These are phyloP conservation scores for California macrophylla DNA, from an alignment of 441 rosid genomes.

Conservation along the genomic window DNA sequence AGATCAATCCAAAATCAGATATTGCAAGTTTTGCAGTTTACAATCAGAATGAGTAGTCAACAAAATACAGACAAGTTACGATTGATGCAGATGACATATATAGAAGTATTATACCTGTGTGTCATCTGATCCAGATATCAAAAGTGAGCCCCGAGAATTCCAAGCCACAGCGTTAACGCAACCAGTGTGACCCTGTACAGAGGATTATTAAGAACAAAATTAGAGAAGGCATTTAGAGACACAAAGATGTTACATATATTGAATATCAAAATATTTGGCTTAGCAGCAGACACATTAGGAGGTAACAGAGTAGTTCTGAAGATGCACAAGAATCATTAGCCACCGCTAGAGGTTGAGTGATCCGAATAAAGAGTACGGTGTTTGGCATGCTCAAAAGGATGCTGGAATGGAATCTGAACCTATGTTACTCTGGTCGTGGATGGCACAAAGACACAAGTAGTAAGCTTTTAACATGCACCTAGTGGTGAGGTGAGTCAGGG, in stretches of 20 bases:
- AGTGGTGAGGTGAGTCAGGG: not conserved
- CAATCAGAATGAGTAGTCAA: not conserved
- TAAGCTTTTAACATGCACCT: not conserved
- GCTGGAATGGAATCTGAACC: not conserved
- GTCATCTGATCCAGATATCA: slow-evolving; percentile 96
- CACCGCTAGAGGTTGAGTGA: not conserved
- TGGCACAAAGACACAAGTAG: not conserved
- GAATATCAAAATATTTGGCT: not conserved
- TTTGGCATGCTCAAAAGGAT: not conserved
- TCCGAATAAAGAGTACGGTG: not conserved
- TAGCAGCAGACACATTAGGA: not conserved
- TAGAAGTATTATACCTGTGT: slow-evolving; percentile 39
- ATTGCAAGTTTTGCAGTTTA: not conserved
- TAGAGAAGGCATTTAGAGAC: slow-evolving; percentile 4
- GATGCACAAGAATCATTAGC: not conserved
- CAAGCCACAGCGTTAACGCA: slow-evolving; percentile 87
- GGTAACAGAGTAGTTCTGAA: not conserved
- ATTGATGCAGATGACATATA: not conserved
- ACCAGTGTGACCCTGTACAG: slow-evolving; percentile 75
- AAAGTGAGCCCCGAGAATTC: slow-evolving; percentile 88
- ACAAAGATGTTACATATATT: not conserved
- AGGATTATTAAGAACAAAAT: not conserved
- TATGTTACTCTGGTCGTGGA: not conserved
- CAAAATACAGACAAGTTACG: not conserved
- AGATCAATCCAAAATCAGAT: not conserved